phyloP scores from a whole-genome alignment of 805 yeast species.

The Candida pseudoglaebosa region DNA sequence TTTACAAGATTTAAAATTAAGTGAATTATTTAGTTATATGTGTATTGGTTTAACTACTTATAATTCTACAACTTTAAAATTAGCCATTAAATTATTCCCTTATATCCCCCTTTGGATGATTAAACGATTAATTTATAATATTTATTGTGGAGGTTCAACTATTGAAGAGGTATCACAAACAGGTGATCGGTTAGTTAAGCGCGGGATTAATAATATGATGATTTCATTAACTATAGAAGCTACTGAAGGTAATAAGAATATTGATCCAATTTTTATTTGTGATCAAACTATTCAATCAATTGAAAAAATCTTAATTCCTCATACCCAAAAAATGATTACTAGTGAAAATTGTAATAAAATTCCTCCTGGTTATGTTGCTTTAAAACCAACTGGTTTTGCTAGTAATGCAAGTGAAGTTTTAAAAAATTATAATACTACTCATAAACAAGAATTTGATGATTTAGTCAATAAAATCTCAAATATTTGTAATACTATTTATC shows the following conservation, averaged over 20 bases:
- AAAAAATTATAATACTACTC: conserved; percentile 55
- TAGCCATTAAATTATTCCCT: conserved; percentile 66
- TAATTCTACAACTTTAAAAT: conserved; percentile 56
- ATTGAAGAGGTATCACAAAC: conserved; percentile 65
- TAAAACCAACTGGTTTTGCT: conserved; percentile 89
- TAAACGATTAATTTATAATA: conserved; percentile 69
- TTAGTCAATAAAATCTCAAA: conserved; percentile 63
- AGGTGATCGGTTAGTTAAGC: conserved; percentile 58
- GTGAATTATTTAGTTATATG: conserved; percentile 60
- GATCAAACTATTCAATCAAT: conserved; percentile 64
- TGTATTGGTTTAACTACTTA: conserved; percentile 68
- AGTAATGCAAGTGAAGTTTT: conserved; percentile 72
- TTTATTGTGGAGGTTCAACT: conserved; percentile 89
- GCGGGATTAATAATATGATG: conserved; percentile 94
- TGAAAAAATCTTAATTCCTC: conserved; percentile 64
- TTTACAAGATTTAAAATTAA: conserved; percentile 48
- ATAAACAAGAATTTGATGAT: conserved; percentile 44
- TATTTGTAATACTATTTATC: conserved; percentile 54
- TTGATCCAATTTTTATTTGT: conserved; percentile 58
- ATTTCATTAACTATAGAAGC: conserved; percentile 91
- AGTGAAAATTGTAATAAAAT: conserved; percentile 50
- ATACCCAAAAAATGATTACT: conserved; percentile 57
- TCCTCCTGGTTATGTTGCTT: conserved; percentile 88
- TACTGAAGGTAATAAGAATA: conserved; percentile 69
- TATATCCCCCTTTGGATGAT: conserved; percentile 68